phyloP scores from a whole-genome alignment of 2,329 filamentous ascomycete genomes.

The Penicillium sumatraense region DNA sequence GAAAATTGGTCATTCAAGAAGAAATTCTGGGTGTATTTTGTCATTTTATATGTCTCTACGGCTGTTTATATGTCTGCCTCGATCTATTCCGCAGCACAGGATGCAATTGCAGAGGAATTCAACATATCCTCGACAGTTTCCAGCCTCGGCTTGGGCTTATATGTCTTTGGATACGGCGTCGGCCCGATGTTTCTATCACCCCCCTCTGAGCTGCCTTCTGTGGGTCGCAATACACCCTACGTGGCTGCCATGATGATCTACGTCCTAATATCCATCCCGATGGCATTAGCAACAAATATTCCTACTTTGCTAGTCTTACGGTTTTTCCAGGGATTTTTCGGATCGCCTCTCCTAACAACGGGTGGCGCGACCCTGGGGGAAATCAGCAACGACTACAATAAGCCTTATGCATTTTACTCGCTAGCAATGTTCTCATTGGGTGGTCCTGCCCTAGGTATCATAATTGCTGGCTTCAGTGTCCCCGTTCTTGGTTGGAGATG shows the following conservation, averaged over 20 bases:
- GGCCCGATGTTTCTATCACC: constrained; percentile 70
- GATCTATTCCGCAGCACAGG: not conserved
- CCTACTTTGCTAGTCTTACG: constrained; percentile 66
- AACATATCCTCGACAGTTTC: not conserved
- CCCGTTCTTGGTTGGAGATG: constrained; percentile 45
- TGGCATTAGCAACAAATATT: constrained; percentile 64
- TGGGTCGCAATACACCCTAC: constrained; percentile 70
- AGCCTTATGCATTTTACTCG: constrained; percentile 31
- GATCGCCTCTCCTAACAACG: constrained; percentile 28
- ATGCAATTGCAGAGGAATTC: not conserved
- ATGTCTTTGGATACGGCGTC: constrained; percentile 5
- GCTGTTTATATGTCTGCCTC: not conserved
- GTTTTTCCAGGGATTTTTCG: constrained; percentile 68
- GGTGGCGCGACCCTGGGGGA: constrained; percentile 4
- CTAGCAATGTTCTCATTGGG: constrained; percentile 35
- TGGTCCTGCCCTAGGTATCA: constrained; percentile 49
- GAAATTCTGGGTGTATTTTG: not conserved
- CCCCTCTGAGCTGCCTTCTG: constrained; percentile 65
- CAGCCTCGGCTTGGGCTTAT: not conserved
- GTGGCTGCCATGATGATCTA: constrained; percentile 68
- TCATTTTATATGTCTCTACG: not conserved
- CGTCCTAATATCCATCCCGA: constrained; percentile 65
- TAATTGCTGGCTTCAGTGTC: constrained; percentile 48
- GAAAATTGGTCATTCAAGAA: not conserved
- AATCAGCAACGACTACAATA: not conserved